Percentiles rank a stretch among this genome's conserved stretches.
phyloP scores from a whole-genome alignment of 257 asterid genomes.

The Scutellaria galericulata region DNA sequence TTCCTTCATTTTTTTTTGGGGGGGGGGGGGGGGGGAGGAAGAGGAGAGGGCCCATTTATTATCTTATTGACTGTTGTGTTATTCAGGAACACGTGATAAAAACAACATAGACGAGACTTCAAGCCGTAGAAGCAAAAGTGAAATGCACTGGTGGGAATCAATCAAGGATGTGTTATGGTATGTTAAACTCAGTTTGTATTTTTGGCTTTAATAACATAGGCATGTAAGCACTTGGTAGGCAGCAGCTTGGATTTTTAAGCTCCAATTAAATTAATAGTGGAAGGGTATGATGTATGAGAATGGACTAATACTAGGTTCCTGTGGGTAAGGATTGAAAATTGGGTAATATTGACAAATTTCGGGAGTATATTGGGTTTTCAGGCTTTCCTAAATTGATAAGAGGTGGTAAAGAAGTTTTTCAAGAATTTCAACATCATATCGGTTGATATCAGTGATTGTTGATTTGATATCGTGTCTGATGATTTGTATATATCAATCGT shows the following conservation, averaged over 20 bases:
- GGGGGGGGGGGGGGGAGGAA: no score
- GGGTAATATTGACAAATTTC: no score
- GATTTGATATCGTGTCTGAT: no score
- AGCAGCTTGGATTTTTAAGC: background rate
- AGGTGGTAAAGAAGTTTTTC: no score
- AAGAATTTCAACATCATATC: no score
- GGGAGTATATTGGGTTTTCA: no score
- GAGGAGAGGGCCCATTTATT: background rate
- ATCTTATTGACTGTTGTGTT: slow-evolving; percentile 22
- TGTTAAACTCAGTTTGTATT: slow-evolving; percentile 29
- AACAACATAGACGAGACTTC: slow-evolving; percentile 42
- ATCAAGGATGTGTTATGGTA: slow-evolving; percentile 72
- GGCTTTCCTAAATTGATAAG: no score
- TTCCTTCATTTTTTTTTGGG: slow-evolving; percentile 2
- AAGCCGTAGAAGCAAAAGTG: slow-evolving; percentile 41
- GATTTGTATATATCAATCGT: no score
- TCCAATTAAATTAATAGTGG: background rate
- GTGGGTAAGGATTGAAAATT: background rate
- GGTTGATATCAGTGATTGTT: no score
- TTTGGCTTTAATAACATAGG: background rate
- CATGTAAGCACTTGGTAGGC: background rate
- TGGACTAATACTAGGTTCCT: background rate
- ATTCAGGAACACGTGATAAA: slow-evolving; percentile 39
- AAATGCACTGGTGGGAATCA: slow-evolving; percentile 63
- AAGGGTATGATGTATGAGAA: background rate